A percentile compares a stretch with the other conserved stretches of the same genome.
These are phyloP conservation scores for Apiospora rasikravindrae DNA, from an alignment of 2,329 filamentous ascomycete genomes.

Conservation along the genomic window DNA sequence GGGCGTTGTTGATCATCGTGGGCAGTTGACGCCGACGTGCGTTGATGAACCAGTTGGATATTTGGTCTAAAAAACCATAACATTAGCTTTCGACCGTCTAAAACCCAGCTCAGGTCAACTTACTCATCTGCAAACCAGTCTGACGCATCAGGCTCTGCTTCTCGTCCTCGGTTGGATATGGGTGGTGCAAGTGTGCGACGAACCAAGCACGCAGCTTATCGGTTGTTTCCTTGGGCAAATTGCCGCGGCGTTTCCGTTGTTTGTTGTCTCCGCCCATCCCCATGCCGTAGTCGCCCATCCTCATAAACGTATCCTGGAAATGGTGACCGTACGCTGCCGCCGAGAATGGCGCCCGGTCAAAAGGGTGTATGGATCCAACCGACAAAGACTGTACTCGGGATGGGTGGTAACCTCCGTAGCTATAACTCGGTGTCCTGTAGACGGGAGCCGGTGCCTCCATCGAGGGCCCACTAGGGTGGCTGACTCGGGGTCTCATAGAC, in stretches of 20 bases:
- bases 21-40: conserved; percentile 71
- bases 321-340: conserved; percentile 45
- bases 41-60: conserved; percentile 85
- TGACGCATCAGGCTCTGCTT: conserved; percentile 80
- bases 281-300: conserved; percentile 47
- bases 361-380: conserved; percentile 47
- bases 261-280: conserved; percentile 51
- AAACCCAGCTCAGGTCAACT: conserved; percentile 42
- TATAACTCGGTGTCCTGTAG: conserved; percentile 43
- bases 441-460: conserved; percentile 39
- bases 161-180: conserved; percentile 87
- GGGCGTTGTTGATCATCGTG: conserved; percentile 61
- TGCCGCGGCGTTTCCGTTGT: conserved; percentile 73
- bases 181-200: conserved; percentile 74
- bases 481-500: conserved; percentile 30
- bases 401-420: conserved; percentile 47
- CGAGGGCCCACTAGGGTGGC: conserved; percentile 33
- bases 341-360: conserved; percentile 52
- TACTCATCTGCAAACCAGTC: conserved; percentile 80
- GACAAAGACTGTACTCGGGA: conserved; percentile 53
- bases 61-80: conserved; percentile 57
- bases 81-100: conserved; percentile 16
- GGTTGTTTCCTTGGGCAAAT: conserved; percentile 88
- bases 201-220: conserved; percentile 85
- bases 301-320: conserved; percentile 48